phyloP scores from a whole-genome alignment of 2,329 filamentous ascomycete species.

The Catunica adiposa region DNA sequence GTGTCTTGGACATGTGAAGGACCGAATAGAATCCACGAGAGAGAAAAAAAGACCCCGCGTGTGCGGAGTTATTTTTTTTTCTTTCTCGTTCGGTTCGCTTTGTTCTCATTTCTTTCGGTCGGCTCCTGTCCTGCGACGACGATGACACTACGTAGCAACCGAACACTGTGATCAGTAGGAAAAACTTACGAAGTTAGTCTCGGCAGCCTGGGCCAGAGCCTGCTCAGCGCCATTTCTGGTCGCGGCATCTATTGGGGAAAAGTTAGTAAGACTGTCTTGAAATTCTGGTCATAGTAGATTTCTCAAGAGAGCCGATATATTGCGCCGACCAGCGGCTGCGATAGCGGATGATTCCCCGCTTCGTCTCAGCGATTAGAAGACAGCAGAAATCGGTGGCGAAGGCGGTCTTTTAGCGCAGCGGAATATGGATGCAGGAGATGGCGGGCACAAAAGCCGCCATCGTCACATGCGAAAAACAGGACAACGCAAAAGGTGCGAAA shows the following conservation, averaged over 20 bases:
- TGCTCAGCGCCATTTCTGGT: conserved; percentile 84
- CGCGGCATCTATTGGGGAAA: conserved; percentile 45
- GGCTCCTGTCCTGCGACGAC: background rate
- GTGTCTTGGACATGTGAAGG: background rate
- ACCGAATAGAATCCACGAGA: background rate
- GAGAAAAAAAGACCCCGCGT: background rate
- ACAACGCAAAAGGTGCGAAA: conserved; percentile 2
- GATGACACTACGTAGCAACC: background rate
- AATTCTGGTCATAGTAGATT: too few species aligned
- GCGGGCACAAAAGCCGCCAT: conserved; percentile 4
- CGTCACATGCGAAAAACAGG: background rate
- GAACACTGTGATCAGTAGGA: conserved; percentile 5
- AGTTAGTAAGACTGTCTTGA: background rate
- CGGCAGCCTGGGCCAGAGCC: conserved; percentile 81
- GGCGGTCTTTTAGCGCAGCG: background rate
- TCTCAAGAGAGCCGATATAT: background rate
- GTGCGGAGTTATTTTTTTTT: background rate
- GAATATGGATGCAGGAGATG: background rate
- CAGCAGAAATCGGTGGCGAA: background rate
- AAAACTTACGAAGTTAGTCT: conserved; percentile 74
- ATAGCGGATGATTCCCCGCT: too few species aligned
- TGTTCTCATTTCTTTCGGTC: too few species aligned
- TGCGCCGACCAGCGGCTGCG: background rate
- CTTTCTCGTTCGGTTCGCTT: background rate
- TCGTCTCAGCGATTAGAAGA: background rate